These are phyloP conservation scores for Haematococcus lacustris DNA, from an alignment of 139 green algal genomes.

Conservation along the genomic window DNA sequence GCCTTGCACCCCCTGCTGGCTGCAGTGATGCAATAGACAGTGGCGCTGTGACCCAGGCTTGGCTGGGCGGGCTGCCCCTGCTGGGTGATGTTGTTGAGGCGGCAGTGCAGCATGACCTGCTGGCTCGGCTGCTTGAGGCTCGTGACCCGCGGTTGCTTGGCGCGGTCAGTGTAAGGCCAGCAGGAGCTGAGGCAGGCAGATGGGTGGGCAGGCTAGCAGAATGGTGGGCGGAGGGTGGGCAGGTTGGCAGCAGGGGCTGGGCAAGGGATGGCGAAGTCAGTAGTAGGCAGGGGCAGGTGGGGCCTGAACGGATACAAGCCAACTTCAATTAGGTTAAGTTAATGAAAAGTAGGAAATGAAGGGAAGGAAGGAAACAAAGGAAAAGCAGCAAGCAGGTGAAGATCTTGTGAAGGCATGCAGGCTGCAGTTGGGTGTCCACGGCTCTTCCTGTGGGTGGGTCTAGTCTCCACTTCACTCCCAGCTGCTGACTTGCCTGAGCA, in stretches of 20 bases:
- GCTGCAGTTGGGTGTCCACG: background rate
- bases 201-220: background rate
- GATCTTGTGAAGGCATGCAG: background rate
- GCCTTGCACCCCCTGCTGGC: background rate
- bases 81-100: constrained; percentile 67
- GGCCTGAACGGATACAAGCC: background rate
- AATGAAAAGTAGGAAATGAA: too few relatives aligned
- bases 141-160: constrained; percentile 32
- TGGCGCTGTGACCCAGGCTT: constrained; percentile 27
- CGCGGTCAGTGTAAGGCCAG: too few relatives aligned
- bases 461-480: background rate
- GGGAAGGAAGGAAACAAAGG: background rate
- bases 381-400: background rate
- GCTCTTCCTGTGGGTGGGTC: background rate
- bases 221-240: too few relatives aligned
- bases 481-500: background rate
- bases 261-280: background rate
- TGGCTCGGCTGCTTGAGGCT: constrained; percentile 62
- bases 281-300: too few relatives aligned
- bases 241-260: background rate
- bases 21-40: constrained; percentile 15
- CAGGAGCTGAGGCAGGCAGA: background rate
- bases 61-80: constrained; percentile 59
- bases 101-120: constrained; percentile 63
- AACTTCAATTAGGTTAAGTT: background rate